Conservation (phyloP, 805 yeast genomes). For the Nakazawaea sp. region DNA sequence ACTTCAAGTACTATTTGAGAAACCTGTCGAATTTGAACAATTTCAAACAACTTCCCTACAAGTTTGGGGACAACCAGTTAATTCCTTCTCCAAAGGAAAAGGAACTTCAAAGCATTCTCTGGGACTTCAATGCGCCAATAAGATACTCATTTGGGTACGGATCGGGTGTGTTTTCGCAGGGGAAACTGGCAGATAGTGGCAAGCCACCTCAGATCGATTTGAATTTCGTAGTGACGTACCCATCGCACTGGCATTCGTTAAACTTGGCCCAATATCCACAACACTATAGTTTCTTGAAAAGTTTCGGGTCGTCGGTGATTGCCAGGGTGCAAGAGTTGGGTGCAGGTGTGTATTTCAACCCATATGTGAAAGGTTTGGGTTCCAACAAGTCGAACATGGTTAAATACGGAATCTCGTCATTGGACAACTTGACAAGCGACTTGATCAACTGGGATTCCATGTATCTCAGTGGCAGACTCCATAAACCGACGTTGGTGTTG, state of each 20-base stretch:
- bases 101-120: conserved; percentile 40
- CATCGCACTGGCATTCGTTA: conserved; percentile 68
- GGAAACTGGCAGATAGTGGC: conserved; percentile 30
- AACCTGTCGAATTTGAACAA: conserved; percentile 22
- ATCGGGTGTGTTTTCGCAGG: conserved; percentile 85
- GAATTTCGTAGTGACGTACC: conserved; percentile 72
- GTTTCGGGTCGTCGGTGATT: conserved; percentile 53
- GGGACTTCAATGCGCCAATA: conserved; percentile 65
- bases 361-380: conserved; percentile 64
- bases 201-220: conserved; percentile 62
- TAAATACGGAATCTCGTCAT: conserved; percentile 83
- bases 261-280: conserved; percentile 61
- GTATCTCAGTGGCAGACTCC: conserved; percentile 88
- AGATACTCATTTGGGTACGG: conserved; percentile 90
- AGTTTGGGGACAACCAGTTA: conserved; percentile 54
- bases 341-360: conserved; percentile 92
- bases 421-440: conserved; percentile 55
- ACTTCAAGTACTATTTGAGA: conserved; percentile 27
- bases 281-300: conserved; percentile 70
- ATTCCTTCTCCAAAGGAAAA: conserved; percentile 37
- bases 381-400: conserved; percentile 30
- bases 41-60: conserved; percentile 43
- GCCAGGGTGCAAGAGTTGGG: conserved; percentile 60
- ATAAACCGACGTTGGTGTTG: conserved; percentile 82
- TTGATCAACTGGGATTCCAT: conserved; percentile 78